A percentile compares a stretch with the other conserved stretches of the same genome.
phyloP scores from a whole-genome alignment of 805 yeast genomes.

The Candida ovalis region DNA sequence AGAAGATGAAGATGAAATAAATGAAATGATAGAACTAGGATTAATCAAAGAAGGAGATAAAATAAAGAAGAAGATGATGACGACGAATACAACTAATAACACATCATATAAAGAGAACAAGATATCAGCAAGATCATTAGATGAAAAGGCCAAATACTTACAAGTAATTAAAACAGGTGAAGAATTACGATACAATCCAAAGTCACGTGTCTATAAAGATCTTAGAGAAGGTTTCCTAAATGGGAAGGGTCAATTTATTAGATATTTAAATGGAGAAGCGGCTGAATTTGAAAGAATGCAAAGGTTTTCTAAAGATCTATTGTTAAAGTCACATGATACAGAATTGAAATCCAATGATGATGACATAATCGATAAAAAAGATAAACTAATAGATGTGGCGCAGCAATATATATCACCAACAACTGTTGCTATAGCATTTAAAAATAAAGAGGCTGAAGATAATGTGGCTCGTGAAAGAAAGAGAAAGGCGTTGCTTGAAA shows the following conservation, averaged over 20 bases:
- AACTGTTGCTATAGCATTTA: too few species aligned
- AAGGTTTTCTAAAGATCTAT: too few species aligned
- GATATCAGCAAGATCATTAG: constrained; percentile 56
- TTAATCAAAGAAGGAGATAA: constrained; percentile 18
- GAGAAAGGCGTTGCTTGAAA: too few species aligned
- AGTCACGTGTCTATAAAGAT: constrained; percentile 39
- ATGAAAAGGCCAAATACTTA: constrained; percentile 72
- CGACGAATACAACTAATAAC: not conserved
- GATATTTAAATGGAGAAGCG: constrained; percentile 56
- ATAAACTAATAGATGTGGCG: constrained; percentile 22
- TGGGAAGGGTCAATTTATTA: constrained; percentile 46
- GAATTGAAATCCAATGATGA: constrained; percentile 11
- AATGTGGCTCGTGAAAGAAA: constrained; percentile 33
- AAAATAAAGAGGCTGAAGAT: too few species aligned
- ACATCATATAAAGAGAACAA: constrained; percentile 18
- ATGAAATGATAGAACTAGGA: constrained; percentile 40
- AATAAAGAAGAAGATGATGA: constrained; percentile 17
- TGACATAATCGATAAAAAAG: constrained; percentile 5
- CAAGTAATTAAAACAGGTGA: constrained; percentile 43
- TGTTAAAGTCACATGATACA: too few species aligned
- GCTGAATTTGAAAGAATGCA: constrained; percentile 45
- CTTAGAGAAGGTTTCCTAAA: constrained; percentile 30
- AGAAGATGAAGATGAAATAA: constrained; percentile 40
- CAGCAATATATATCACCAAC: constrained; percentile 50
- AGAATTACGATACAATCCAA: constrained; percentile 51